A percentile compares a stretch with the other conserved stretches of the same genome.
These are phyloP conservation scores for Acanthamoeba healyi DNA, from an alignment of 208 protist genomes.

Conservation along the genomic window DNA sequence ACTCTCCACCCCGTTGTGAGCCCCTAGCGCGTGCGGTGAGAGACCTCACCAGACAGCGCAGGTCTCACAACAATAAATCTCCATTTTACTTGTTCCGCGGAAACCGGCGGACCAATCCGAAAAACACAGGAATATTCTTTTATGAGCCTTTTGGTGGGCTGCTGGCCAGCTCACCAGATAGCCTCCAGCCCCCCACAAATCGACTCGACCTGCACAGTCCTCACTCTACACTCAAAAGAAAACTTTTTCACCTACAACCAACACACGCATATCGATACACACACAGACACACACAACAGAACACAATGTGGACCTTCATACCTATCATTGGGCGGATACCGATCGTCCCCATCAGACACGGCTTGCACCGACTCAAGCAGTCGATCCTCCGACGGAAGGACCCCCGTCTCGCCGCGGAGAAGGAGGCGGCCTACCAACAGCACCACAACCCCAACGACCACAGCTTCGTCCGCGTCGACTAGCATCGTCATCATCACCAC, in stretches of 20 bases:
- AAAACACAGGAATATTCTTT: neutral
- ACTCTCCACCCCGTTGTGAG: too few species aligned
- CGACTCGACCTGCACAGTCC: too few species aligned
- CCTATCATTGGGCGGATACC: neutral
- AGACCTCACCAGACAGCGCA: too few species aligned
- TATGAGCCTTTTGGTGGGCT: neutral
- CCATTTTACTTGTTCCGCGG: neutral
- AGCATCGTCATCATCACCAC: too few species aligned
- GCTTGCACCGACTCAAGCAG: neutral
- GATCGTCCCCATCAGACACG: neutral
- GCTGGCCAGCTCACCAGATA: too few species aligned
- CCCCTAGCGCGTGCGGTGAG: too few species aligned
- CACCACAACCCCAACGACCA: constrained; percentile 16
- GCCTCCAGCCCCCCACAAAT: too few species aligned
- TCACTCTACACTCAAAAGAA: too few species aligned
- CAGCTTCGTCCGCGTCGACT: neutral
- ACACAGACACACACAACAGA: too few species aligned
- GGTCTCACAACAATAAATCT: neutral
- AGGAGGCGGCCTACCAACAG: neutral
- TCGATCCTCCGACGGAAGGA: neutral
- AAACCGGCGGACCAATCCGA: neutral
- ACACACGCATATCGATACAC: too few species aligned
- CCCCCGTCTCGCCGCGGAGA: neutral
- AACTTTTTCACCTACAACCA: too few species aligned
- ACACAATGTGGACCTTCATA: neutral